phyloP scores from a whole-genome alignment of 139 green algal genomes.

The Chlamydomonas sp. region DNA sequence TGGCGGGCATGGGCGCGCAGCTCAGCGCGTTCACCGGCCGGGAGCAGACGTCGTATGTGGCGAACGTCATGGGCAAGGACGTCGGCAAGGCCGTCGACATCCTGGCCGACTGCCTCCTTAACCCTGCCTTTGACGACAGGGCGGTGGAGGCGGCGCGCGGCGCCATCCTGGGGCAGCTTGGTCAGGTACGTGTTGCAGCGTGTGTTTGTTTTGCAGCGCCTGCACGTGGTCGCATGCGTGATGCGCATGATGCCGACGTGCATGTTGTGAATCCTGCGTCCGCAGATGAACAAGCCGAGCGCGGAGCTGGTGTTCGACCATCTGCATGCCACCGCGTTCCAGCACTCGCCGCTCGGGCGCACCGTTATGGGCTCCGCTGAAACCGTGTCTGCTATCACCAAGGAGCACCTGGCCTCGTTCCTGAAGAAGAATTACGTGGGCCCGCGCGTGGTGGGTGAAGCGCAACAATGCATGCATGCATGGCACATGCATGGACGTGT shows the following conservation, averaged over 20 bases:
- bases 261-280: too few species aligned
- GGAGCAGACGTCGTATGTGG: constrained; percentile 82
- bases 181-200: too few species aligned
- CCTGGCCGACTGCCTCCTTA: constrained; percentile 82
- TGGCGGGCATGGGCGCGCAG: constrained; percentile 87
- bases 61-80: constrained; percentile 65
- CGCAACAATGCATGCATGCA: neutral
- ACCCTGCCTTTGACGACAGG: constrained; percentile 63
- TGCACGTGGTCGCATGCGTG: too few species aligned
- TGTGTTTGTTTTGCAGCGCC: too few species aligned
- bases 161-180: constrained; percentile 86
- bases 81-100: constrained; percentile 73
- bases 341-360: constrained; percentile 84
- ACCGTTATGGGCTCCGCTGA: constrained; percentile 92
- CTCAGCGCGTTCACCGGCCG: constrained; percentile 87
- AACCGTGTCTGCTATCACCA: constrained; percentile 84
- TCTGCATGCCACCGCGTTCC: constrained; percentile 97
- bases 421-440: constrained; percentile 89
- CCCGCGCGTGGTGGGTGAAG: constrained; percentile 64
- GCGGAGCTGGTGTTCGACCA: constrained; percentile 83
- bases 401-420: constrained; percentile 84
- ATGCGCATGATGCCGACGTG: too few species aligned
- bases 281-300: neutral
- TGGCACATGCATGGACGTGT: neutral
- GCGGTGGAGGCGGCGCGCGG: constrained; percentile 69